phyloP scores from a whole-genome alignment of 2,329 filamentous ascomycete species.

The Penicillium sp. region DNA sequence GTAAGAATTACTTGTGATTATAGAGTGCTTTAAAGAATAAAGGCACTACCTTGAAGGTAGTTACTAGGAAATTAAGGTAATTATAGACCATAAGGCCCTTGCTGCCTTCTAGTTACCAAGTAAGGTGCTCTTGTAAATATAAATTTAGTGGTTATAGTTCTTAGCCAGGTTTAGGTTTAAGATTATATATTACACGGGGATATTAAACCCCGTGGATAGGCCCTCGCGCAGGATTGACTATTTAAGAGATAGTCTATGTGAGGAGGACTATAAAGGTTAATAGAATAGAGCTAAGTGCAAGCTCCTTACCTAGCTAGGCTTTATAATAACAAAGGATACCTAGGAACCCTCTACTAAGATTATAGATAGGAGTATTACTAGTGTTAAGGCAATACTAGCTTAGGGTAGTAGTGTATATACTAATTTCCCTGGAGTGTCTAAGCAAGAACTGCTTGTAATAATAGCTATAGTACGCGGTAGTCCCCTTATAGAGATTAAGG shows the following conservation, averaged over 20 bases:
- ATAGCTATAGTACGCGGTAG: neutral
- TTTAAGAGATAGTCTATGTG: neutral
- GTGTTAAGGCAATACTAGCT: neutral
- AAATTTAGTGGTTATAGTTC: constrained; percentile 1
- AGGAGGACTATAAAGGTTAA: neutral
- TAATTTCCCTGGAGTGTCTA: neutral
- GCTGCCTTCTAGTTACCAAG: neutral
- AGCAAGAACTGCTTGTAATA: neutral
- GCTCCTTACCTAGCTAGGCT: neutral
- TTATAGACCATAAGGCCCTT: neutral
- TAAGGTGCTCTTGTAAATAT: neutral
- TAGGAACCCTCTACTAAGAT: neutral
- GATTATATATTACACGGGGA: neutral
- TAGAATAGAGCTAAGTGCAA: neutral
- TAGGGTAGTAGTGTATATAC: neutral
- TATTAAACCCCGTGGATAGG: neutral
- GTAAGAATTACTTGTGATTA: neutral
- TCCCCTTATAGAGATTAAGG: neutral
- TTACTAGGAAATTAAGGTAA: neutral
- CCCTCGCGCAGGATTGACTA: neutral
- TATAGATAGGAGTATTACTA: neutral
- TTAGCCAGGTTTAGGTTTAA: neutral
- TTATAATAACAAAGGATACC: neutral
- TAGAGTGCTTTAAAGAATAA: neutral
- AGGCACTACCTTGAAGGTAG: neutral